Evolutionary conservation across 768 basidiomycete species (phyloP).

Genomic region (Lentinula raphanica): DNA sequence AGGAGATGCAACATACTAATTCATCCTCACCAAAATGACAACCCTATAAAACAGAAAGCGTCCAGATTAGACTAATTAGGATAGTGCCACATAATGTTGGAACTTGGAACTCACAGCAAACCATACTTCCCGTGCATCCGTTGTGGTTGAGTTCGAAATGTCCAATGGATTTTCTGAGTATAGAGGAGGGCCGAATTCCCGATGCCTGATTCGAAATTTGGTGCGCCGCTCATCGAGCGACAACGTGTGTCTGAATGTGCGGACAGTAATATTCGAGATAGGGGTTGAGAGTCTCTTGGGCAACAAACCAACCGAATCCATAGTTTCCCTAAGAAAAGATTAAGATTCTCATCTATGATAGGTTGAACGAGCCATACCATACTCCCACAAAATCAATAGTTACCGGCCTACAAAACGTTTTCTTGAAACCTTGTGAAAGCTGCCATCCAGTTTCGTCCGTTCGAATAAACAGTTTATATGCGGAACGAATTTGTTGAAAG

Average conservation of each 20-base stretch:
- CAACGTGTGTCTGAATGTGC: constrained; percentile 29
- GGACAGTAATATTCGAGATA: constrained; percentile 40
- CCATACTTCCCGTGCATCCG: constrained; percentile 25
- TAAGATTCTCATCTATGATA: no score
- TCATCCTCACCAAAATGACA: constrained; percentile 22
- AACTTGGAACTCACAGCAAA: constrained; percentile 1
- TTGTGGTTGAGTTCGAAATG: constrained; percentile 6
- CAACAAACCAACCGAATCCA: constrained; percentile 47
- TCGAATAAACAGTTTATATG: constrained; percentile 49
- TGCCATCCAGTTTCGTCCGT: constrained; percentile 37
- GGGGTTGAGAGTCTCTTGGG: constrained; percentile 45
- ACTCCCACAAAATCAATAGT: constrained; percentile 48
- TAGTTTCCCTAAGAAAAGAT: constrained; percentile 47
- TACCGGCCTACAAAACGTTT: constrained; percentile 42
- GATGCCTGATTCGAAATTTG: constrained; percentile 21
- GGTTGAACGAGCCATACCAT: no score
- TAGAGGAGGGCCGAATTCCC: constrained; percentile 12
- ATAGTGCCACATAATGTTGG: not conserved
- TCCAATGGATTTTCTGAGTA: not conserved
- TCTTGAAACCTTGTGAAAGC: constrained; percentile 43
- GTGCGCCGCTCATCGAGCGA: constrained; percentile 28
- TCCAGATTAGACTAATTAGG: not conserved
- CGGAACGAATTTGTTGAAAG: constrained; percentile 48
- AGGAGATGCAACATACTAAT: not conserved
- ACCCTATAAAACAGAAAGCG: constrained; percentile 20